Evolutionary conservation across 2,329 filamentous ascomycete species (phyloP).

Genomic region (Ceratocystis ficicola): DNA sequence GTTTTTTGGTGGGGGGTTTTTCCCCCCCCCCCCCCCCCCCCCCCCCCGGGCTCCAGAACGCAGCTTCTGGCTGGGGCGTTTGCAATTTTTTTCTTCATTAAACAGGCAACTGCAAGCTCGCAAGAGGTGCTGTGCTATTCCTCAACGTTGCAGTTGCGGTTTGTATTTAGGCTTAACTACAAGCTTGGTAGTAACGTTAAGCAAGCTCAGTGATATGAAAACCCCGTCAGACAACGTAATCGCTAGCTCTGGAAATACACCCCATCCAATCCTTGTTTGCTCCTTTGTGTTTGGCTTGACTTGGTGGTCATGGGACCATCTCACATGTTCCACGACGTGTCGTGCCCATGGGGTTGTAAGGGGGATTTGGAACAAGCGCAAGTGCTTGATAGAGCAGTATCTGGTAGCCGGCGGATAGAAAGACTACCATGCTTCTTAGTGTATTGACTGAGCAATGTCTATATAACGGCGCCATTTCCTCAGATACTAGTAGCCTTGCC

Average conservation of each 20-base stretch:
- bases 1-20: too few relatives aligned
- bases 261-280: background rate
- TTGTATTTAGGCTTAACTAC: background rate
- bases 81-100: background rate
- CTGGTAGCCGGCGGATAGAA: conserved; percentile 3
- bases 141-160: background rate
- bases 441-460: background rate
- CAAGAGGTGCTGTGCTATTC: too few relatives aligned
- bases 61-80: background rate
- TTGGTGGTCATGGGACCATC: conserved; percentile 10
- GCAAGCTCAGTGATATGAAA: background rate
- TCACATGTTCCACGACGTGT: background rate
- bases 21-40: too few relatives aligned
- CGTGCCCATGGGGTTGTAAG: background rate
- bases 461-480: too few relatives aligned
- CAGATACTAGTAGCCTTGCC: background rate
- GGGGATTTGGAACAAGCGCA: conserved; percentile 3
- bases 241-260: background rate
- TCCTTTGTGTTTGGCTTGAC: background rate
- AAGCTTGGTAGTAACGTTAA: background rate
- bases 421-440: background rate
- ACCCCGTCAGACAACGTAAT: background rate
- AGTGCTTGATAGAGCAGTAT: background rate
- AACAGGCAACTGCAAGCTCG: background rate
- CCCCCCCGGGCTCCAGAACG: background rate